Conservation (phyloP, 495 filamentous ascomycete species). For the Annulohypoxylon maeteangense region DNA sequence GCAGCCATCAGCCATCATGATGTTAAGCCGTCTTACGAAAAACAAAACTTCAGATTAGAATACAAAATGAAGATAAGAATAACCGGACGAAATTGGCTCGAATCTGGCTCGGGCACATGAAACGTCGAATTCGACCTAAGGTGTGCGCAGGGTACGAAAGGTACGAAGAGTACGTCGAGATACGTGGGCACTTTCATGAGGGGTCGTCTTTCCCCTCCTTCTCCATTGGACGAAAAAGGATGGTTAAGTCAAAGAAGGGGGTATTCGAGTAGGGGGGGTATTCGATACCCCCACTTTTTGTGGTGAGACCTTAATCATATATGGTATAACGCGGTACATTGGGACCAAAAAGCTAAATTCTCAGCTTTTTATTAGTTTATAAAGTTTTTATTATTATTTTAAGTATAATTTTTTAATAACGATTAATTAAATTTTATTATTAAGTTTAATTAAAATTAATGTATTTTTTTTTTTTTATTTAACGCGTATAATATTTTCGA, state of each 20-base stretch:
- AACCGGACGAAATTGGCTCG: not conserved
- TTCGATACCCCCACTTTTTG: no score
- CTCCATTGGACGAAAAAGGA: constrained; percentile 22
- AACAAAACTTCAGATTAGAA: not conserved
- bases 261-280: no score
- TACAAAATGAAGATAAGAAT: not conserved
- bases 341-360: not conserved
- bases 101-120: constrained; percentile 31
- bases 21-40: not conserved
- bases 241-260: no score
- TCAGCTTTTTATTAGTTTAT: not conserved
- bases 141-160: no score
- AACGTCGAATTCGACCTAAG: constrained; percentile 26
- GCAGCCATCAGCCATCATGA: no score
- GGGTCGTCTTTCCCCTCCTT: constrained; percentile 21
- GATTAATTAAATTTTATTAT: not conserved
- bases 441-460: not conserved
- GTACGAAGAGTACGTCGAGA: not conserved
- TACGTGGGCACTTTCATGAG: constrained; percentile 41
- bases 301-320: no score
- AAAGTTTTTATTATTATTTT: not conserved
- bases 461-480: not conserved
- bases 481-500: not conserved
- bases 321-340: not conserved
- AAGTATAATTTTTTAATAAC: not conserved